Percentiles rank a stretch among this genome's conserved stretches.
Conservation (phyloP, 2,329 filamentous ascomycete species). For the Aspergillus proliferans region DNA sequence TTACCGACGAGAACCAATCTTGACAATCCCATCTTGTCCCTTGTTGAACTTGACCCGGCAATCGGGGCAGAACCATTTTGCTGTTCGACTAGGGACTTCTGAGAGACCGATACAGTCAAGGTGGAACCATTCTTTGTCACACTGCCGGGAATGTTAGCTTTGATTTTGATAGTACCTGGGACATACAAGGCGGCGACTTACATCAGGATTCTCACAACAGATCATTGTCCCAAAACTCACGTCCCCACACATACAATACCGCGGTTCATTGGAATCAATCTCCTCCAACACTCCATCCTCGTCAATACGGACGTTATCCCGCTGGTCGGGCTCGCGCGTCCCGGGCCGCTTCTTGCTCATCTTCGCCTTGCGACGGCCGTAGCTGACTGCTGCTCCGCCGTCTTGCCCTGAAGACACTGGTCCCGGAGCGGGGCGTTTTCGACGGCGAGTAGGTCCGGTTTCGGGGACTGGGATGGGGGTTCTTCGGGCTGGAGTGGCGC, state of each 20-base stretch:
- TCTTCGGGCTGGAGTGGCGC: constrained; percentile 34
- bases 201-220: constrained; percentile 57
- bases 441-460: constrained; percentile 39
- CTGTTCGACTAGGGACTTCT: constrained; percentile 53
- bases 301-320: constrained; percentile 38
- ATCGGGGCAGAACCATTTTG: constrained; percentile 62
- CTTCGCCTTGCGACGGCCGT: constrained; percentile 53
- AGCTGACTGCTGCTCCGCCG: constrained; percentile 56
- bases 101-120: constrained; percentile 54
- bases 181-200: constrained; percentile 23
- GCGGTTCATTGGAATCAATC: constrained; percentile 56
- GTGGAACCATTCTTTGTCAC: constrained; percentile 63
- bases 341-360: constrained; percentile 38
- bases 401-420: constrained; percentile 52
- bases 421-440: constrained; percentile 55
- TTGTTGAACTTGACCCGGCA: constrained; percentile 48
- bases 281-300: constrained; percentile 44
- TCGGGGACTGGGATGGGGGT: constrained; percentile 38
- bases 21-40: constrained; percentile 36
- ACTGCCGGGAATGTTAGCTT: constrained; percentile 37
- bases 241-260: constrained; percentile 60
- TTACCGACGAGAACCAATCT: constrained; percentile 28
- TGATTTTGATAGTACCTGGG: neutral
- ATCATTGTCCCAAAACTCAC: constrained; percentile 62
- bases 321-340: constrained; percentile 33